Evolutionary conservation across 305 asterid genomes (phyloP).

Genomic region (Fraxinus paxiana): DNA sequence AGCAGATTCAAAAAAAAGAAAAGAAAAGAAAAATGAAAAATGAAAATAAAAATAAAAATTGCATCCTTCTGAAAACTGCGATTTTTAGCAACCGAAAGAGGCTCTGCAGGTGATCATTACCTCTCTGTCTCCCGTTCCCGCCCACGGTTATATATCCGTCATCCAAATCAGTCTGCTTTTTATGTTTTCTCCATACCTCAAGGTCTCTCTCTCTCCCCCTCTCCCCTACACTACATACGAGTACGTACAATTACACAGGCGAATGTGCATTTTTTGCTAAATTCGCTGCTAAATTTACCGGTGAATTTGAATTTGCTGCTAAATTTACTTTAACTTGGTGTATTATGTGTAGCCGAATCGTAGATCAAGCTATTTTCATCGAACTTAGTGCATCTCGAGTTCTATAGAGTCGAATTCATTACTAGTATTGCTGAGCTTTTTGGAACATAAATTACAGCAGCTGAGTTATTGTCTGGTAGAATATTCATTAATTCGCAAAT

Average conservation of each 20-base stretch:
- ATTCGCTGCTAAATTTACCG: neutral
- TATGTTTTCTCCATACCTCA: neutral
- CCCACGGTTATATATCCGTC: neutral
- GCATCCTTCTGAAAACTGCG: neutral
- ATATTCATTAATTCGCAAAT: neutral
- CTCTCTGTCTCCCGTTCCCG: neutral
- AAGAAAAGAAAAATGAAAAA: no score
- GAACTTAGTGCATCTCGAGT: neutral
- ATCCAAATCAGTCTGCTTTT: neutral
- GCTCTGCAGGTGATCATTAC: neutral
- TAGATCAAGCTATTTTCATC: neutral
- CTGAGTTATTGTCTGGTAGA: neutral
- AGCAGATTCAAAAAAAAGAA: neutral
- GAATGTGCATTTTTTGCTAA: neutral
- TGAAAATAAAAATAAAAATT: no score
- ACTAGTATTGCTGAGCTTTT: neutral
- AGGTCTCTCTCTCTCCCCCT: neutral
- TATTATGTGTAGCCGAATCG: neutral
- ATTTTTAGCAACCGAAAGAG: neutral
- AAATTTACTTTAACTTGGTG: neutral
- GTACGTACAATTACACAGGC: neutral
- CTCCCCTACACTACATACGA: neutral
- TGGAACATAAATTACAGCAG: neutral
- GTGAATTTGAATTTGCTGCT: neutral
- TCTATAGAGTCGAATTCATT: neutral